phyloP scores from a whole-genome alignment of 2,329 filamentous ascomycete genomes.

The Cordyceps javanica region DNA sequence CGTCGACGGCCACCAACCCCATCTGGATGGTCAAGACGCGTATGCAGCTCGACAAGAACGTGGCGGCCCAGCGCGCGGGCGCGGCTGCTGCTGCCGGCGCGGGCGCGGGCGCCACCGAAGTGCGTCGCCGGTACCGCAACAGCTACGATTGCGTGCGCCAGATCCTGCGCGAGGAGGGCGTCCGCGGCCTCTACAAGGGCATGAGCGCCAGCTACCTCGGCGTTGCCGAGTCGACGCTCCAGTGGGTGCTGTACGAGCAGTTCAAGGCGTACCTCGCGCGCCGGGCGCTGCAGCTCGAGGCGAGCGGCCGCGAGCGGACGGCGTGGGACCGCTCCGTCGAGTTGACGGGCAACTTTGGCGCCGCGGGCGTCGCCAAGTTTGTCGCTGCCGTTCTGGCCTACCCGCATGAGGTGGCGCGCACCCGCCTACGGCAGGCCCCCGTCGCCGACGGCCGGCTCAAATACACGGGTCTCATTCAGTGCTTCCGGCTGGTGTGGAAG shows the following conservation, averaged over 20 bases:
- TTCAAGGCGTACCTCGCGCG: slow-evolving; percentile 69
- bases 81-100: no score
- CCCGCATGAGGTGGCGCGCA: slow-evolving; percentile 86
- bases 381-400: slow-evolving; percentile 80
- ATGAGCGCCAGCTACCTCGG: slow-evolving; percentile 89
- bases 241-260: slow-evolving; percentile 93
- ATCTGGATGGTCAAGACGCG: slow-evolving; percentile 97
- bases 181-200: slow-evolving; percentile 79
- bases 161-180: slow-evolving; percentile 72
- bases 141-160: slow-evolving; percentile 82
- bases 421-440: slow-evolving; percentile 80
- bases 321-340: slow-evolving; percentile 69
- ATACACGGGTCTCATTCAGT: slow-evolving; percentile 83
- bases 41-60: slow-evolving; percentile 84
- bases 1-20: slow-evolving; percentile 86
- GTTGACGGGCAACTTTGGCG: slow-evolving; percentile 72
- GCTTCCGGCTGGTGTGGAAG: slow-evolving; percentile 79
- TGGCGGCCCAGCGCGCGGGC: slow-evolving; percentile 39
- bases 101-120: slow-evolving; percentile 19
- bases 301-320: slow-evolving; percentile 56
- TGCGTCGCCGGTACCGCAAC: slow-evolving; percentile 71
- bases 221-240: slow-evolving; percentile 81
- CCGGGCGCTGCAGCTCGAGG: slow-evolving; percentile 53
- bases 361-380: slow-evolving; percentile 80
- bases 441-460: slow-evolving; percentile 64